Conservation (phyloP, 208 protist species). For the Wallacemonas collosoma region DNA sequence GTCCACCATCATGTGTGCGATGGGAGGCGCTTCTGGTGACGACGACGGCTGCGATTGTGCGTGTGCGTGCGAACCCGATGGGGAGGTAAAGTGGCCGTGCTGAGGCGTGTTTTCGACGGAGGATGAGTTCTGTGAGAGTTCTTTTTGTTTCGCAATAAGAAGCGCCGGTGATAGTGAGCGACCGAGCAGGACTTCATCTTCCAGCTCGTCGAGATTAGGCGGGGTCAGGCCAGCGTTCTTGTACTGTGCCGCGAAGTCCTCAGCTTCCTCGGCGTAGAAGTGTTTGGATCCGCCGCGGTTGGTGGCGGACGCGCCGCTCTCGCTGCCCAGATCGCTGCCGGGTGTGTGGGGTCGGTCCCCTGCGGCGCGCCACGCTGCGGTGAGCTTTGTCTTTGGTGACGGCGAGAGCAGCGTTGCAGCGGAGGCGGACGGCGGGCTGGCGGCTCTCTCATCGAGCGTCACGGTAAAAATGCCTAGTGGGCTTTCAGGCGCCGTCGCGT, state of each 20-base stretch:
- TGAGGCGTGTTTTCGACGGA: not conserved
- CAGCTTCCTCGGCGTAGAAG: constrained; percentile 14
- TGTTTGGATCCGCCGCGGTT: not conserved
- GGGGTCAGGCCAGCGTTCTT: constrained; percentile 14
- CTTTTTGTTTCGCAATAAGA: constrained; percentile 4
- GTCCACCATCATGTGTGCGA: not conserved
- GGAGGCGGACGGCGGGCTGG: not conserved
- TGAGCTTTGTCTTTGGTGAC: not conserved
- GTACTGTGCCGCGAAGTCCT: constrained; percentile 12
- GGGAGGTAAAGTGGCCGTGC: not conserved
- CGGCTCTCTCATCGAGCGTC: not conserved
- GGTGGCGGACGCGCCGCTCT: not conserved
- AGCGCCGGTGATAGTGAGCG: constrained; percentile 8
- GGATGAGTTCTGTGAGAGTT: not conserved
- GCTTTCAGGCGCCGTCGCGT: not conserved
- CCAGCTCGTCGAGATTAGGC: constrained; percentile 15
- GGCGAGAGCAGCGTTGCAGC: not conserved
- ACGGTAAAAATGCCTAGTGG: not conserved
- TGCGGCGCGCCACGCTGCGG: not conserved
- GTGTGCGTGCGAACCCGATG: not conserved
- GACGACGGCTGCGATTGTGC: too few species aligned
- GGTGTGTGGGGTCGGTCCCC: not conserved
- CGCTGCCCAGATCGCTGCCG: not conserved
- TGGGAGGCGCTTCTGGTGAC: too few species aligned
- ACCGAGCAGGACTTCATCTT: constrained; percentile 14